These are phyloP conservation scores for Amauroascus verrucosus DNA, from an alignment of 2,329 filamentous ascomycete species.

Conservation along the genomic window DNA sequence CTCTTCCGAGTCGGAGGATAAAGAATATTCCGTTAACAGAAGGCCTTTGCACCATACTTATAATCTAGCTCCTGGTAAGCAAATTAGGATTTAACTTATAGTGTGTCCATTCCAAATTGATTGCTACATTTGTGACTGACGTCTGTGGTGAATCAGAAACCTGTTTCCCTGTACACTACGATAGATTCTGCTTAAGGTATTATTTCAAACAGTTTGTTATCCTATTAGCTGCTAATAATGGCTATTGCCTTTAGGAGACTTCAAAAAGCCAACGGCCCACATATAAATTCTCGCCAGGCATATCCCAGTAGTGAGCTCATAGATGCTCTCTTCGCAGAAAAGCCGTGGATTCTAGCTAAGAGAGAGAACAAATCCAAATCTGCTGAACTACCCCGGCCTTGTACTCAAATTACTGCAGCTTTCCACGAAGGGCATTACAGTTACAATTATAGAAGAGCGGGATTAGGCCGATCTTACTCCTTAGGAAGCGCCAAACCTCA, in stretches of 20 bases:
- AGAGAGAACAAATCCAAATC: neutral
- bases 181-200: constrained; percentile 1
- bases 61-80: neutral
- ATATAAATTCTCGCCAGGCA: neutral
- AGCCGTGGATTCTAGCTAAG: neutral
- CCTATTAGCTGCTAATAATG: neutral
- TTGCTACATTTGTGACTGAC: neutral
- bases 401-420: neutral
- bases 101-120: neutral
- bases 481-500: neutral
- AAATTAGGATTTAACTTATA: neutral
- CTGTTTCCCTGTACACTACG: neutral
- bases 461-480: neutral
- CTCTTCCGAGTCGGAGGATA: neutral
- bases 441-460: neutral
- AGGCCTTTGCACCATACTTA: neutral
- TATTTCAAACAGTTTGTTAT: neutral
- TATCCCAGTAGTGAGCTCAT: neutral
- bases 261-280: neutral
- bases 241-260: neutral
- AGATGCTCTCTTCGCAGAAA: neutral
- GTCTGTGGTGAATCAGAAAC: neutral
- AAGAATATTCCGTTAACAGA: neutral
- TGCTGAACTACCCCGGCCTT: neutral
- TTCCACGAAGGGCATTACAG: neutral